Evolutionary conservation across 2,329 filamentous ascomycete species (phyloP).

Genomic region (Penicillium sp.): DNA sequence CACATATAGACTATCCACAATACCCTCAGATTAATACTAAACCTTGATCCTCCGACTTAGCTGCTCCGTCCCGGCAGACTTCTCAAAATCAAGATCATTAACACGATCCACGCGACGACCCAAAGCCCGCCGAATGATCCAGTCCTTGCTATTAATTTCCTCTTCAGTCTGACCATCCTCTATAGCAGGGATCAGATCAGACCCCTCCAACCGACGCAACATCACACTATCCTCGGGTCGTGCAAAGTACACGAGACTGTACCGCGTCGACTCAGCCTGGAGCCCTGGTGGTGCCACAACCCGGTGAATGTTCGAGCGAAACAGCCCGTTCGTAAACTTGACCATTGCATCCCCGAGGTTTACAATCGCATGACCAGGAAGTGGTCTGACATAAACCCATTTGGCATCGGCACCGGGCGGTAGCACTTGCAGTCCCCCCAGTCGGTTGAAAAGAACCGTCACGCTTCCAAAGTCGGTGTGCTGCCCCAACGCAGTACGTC

Average conservation of each 20-base stretch:
- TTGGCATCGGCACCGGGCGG: slow-evolving; percentile 42
- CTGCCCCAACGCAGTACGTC: slow-evolving; percentile 49
- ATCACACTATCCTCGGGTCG: slow-evolving; percentile 52
- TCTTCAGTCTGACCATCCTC: slow-evolving; percentile 35
- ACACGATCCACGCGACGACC: slow-evolving; percentile 34
- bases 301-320: slow-evolving; percentile 49
- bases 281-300: slow-evolving; percentile 51
- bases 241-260: slow-evolving; percentile 57
- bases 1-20: background rate
- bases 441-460: slow-evolving; percentile 57
- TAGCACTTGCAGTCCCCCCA: slow-evolving; percentile 57
- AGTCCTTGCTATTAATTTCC: slow-evolving; percentile 43
- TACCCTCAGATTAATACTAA: slow-evolving; percentile 5
- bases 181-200: slow-evolving; percentile 35
- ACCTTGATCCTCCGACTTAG: slow-evolving; percentile 34
- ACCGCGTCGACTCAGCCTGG: slow-evolving; percentile 48
- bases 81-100: slow-evolving; percentile 34
- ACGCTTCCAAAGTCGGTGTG: slow-evolving; percentile 60
- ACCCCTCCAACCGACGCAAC: slow-evolving; percentile 42
- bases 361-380: slow-evolving; percentile 49
- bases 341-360: slow-evolving; percentile 49
- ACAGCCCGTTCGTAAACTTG: slow-evolving; percentile 45
- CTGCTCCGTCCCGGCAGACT: slow-evolving; percentile 36
- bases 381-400: slow-evolving; percentile 56
- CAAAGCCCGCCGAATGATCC: slow-evolving; percentile 44